Conservation (phyloP, 1,284 basidiomycete genomes). For the Ganoderma sinense region DNA sequence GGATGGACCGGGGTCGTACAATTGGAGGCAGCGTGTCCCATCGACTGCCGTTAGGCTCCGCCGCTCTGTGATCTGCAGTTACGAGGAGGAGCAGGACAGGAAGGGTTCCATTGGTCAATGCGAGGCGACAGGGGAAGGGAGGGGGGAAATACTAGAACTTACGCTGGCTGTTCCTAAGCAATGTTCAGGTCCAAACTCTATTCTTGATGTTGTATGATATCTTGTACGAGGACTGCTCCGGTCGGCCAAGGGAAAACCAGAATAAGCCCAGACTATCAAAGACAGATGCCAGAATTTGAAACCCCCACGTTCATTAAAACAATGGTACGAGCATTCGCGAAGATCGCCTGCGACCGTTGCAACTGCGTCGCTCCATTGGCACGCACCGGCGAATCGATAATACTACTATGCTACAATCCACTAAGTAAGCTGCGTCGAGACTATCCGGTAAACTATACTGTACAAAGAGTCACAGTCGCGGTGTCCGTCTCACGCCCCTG, state of each 20-base stretch:
- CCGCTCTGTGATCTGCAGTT: not conserved
- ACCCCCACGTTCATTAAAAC: no score
- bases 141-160: not conserved
- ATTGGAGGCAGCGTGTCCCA: not conserved
- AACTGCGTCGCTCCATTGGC: not conserved
- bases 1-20: not conserved
- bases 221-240: no score
- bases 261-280: no score
- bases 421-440: not conserved
- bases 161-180: no score
- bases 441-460: not conserved
- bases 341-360: no score
- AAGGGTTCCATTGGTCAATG: not conserved
- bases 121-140: not conserved
- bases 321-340: no score
- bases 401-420: not conserved
- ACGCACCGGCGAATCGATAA: not conserved
- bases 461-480: not conserved
- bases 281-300: no score
- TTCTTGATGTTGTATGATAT: not conserved
- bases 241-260: no score
- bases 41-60: not conserved
- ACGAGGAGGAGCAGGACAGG: not conserved
- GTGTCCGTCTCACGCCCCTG: not conserved
- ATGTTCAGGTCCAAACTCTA: not conserved